These are phyloP conservation scores for Exophiala viscosa DNA, from an alignment of 2,329 filamentous ascomycete genomes.

Conservation along the genomic window DNA sequence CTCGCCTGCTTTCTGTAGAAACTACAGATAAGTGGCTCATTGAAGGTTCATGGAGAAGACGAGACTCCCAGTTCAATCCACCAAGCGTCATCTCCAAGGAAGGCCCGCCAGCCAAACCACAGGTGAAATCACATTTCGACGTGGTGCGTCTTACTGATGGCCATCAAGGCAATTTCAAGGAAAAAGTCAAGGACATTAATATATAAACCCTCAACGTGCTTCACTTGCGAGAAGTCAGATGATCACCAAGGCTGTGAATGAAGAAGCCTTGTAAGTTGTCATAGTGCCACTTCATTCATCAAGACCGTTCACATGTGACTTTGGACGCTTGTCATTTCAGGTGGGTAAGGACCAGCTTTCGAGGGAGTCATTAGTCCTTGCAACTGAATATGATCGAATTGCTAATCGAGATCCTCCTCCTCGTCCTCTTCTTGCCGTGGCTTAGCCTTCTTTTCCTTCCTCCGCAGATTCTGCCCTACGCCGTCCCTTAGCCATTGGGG, in stretches of 20 bases:
- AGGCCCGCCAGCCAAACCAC: not conserved
- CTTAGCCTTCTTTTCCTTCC: conserved; percentile 23
- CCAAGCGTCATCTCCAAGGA: not conserved
- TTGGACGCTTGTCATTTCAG: too few species aligned
- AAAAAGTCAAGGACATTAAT: not conserved
- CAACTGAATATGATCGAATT: not conserved
- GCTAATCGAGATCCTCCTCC: conserved; percentile 23
- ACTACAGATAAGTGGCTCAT: not conserved
- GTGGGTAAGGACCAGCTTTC: too few species aligned
- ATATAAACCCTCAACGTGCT: not conserved
- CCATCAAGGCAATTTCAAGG: not conserved
- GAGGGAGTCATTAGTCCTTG: too few species aligned
- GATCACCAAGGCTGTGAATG: not conserved
- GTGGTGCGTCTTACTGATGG: not conserved
- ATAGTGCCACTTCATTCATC: too few species aligned
- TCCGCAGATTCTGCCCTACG: conserved; percentile 24
- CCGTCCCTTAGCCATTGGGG: conserved; percentile 65
- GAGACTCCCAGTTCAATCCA: not conserved
- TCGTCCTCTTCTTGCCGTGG: conserved; percentile 22
- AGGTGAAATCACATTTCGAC: not conserved
- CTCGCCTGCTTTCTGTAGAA: not conserved
- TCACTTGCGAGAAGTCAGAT: not conserved
- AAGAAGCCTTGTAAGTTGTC: not conserved
- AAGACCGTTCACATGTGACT: too few species aligned
- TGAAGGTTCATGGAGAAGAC: not conserved